These are phyloP conservation scores for Podila minutissima DNA, from an alignment of 192 early-diverging fungal species.

Conservation along the genomic window DNA sequence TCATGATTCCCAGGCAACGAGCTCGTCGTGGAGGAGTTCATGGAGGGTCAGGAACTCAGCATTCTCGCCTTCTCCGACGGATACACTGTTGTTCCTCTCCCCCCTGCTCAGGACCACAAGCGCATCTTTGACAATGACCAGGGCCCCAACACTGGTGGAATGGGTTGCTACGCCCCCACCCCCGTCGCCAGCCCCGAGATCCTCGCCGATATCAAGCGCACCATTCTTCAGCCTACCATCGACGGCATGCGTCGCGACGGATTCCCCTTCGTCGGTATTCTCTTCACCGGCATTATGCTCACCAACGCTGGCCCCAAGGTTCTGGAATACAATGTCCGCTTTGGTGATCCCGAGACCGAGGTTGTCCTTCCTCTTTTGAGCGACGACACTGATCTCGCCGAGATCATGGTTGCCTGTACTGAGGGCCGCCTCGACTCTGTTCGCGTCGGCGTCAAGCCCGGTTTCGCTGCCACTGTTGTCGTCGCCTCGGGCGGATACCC, in stretches of 20 bases:
- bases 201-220: slow-evolving; percentile 73
- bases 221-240: slow-evolving; percentile 90
- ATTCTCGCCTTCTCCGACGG: slow-evolving; percentile 94
- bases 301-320: slow-evolving; percentile 92
- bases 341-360: slow-evolving; percentile 99
- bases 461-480: slow-evolving; percentile 91
- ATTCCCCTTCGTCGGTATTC: slow-evolving; percentile 94
- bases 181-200: slow-evolving; percentile 88
- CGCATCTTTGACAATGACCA: slow-evolving; percentile 92
- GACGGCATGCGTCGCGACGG: slow-evolving; percentile 97
- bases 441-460: slow-evolving; percentile 72
- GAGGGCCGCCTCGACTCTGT: slow-evolving; percentile 94
- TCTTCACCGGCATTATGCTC: slow-evolving; percentile 98
- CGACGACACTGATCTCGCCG: slow-evolving; percentile 84
- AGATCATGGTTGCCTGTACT: slow-evolving; percentile 87
- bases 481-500: slow-evolving; percentile 95
- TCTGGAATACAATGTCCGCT: slow-evolving; percentile 98
- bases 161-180: slow-evolving; percentile 98
- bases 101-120: slow-evolving; percentile 99
- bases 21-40: slow-evolving; percentile 95
- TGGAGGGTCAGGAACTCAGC: slow-evolving; percentile 94
- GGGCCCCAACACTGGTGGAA: slow-evolving; percentile 98
- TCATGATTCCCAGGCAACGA: slow-evolving; percentile 64
- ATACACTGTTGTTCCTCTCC: slow-evolving; percentile 89
- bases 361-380: slow-evolving; percentile 91